Percentiles rank a stretch among this genome's conserved stretches.
These are phyloP conservation scores for bread wheat (Triticum aestivum) DNA, from an alignment of 176 grass and related monocot species.

Conservation along the genomic window DNA sequence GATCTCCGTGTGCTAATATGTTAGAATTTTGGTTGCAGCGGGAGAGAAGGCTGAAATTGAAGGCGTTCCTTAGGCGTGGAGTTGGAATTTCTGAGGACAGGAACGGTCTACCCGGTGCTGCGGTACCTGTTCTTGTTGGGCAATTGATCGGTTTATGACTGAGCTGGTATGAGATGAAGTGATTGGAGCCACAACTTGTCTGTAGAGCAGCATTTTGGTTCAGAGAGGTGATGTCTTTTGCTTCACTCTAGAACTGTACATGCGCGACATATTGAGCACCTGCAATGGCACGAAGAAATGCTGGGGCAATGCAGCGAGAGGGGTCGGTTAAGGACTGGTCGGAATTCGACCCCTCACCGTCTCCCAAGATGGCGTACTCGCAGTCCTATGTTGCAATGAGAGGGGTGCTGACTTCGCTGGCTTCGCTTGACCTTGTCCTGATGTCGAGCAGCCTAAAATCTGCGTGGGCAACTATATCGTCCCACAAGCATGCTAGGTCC, in stretches of 20 bases:
- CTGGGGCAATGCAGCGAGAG: slow-evolving; percentile 60
- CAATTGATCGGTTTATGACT: slow-evolving; percentile 11
- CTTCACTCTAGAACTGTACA: slow-evolving; percentile 24
- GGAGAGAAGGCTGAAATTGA: slow-evolving; percentile 22
- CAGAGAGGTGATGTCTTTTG: slow-evolving; percentile 3
- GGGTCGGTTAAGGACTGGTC: slow-evolving; percentile 66
- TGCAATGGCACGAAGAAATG: slow-evolving; percentile 88
- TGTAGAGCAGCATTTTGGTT: not conserved
- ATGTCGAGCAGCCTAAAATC: slow-evolving; percentile 54
- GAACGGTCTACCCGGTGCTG: not conserved
- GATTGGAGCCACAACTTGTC: not conserved
- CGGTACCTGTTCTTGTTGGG: not conserved
- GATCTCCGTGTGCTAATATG: slow-evolving; percentile 20
- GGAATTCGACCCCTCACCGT: slow-evolving; percentile 65
- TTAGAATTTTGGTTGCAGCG: slow-evolving; percentile 24
- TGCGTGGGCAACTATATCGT: slow-evolving; percentile 52
- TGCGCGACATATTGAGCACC: slow-evolving; percentile 25
- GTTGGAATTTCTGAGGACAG: not conserved
- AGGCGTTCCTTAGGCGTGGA: not conserved
- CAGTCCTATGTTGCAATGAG: slow-evolving; percentile 67
- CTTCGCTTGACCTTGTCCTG: slow-evolving; percentile 48
- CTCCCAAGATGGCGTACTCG: slow-evolving; percentile 82
- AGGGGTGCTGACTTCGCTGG: slow-evolving; percentile 56
- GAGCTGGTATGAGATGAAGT: not conserved
- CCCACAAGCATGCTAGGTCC: slow-evolving; percentile 55